A percentile compares a stretch with the other conserved stretches of the same genome.
Conservation (phyloP, 2,329 filamentous ascomycete genomes). For the Diaporthe sp. region DNA sequence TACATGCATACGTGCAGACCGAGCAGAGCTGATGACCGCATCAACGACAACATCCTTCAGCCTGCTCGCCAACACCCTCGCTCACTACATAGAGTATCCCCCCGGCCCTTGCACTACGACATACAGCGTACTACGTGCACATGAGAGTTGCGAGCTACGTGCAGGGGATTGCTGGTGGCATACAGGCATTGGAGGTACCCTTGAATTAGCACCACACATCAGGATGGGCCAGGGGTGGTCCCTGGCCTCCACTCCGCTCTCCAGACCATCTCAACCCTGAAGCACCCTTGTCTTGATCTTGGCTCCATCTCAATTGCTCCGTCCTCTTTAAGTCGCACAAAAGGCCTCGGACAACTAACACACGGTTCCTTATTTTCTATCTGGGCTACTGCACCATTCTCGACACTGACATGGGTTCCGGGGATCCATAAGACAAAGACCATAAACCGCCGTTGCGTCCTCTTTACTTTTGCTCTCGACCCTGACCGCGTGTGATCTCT, state of each 20-base stretch:
- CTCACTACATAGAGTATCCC: constrained; percentile 13
- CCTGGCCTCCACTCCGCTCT: constrained; percentile 48
- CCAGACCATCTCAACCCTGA: constrained; percentile 48
- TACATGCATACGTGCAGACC: constrained; percentile 5
- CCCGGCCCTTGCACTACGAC: constrained; percentile 25
- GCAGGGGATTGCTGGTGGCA: constrained; percentile 42
- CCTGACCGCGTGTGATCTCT: constrained; percentile 3
- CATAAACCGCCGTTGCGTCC: constrained; percentile 35
- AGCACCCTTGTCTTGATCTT: constrained; percentile 49
- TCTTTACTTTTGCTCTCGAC: constrained; percentile 32
- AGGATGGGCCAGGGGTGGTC: constrained; percentile 48
- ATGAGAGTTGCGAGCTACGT: constrained; percentile 15
- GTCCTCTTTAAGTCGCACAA: constrained; percentile 61
- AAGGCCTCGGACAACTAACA: constrained; percentile 51
- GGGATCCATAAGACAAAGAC: constrained; percentile 26
- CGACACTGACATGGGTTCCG: constrained; percentile 36
- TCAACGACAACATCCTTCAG: constrained; percentile 16
- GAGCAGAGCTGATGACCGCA: constrained; percentile 13
- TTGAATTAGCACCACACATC: constrained; percentile 52
- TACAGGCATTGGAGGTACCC: constrained; percentile 44
- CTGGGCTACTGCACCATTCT: constrained; percentile 38
- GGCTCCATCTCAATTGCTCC: constrained; percentile 56
- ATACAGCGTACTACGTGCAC: constrained; percentile 13
- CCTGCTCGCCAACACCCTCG: constrained; percentile 27
- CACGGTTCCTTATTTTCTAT: constrained; percentile 31